phyloP scores from a whole-genome alignment of 352 stramenopile species.

The Aphanomyces stellatus region DNA sequence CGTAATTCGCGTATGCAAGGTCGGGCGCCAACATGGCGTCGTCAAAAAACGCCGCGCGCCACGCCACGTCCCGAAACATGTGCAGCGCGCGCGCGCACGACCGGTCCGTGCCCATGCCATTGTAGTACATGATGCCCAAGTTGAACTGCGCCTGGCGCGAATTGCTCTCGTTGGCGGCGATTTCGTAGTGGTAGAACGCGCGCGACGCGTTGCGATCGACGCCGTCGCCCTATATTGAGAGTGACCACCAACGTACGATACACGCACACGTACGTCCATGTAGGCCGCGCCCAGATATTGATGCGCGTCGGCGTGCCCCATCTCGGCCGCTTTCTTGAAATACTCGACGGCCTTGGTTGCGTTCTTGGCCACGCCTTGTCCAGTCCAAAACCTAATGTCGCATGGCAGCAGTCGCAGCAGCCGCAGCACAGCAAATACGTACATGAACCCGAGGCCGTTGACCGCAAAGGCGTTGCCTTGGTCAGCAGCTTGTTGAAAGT shows the following conservation, averaged over 20 bases:
- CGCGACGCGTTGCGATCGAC: conserved; percentile 35
- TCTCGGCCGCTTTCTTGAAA: conserved; percentile 46
- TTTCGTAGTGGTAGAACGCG: conserved; percentile 52
- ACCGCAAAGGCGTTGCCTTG: conserved; percentile 56
- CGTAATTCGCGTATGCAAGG: conserved; percentile 59
- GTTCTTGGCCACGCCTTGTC: conserved; percentile 46
- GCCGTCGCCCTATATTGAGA: conserved; percentile 27
- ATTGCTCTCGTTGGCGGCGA: conserved; percentile 33
- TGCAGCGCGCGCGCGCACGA: conserved; percentile 40
- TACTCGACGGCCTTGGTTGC: conserved; percentile 44
- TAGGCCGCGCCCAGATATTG: conserved; percentile 61
- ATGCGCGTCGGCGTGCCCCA: conserved; percentile 57
- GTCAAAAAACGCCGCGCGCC: conserved; percentile 39
- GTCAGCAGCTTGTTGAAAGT: conserved; percentile 43
- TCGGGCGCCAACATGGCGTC: conserved; percentile 51
- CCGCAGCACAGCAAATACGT: conserved; percentile 13
- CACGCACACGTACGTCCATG: conserved; percentile 25
- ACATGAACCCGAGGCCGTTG: conserved; percentile 54
- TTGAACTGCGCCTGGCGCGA: conserved; percentile 59
- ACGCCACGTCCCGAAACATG: conserved; percentile 55
- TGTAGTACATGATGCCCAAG: conserved; percentile 66
- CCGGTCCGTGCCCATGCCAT: conserved; percentile 36
- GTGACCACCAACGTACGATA: background rate
- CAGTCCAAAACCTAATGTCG: conserved; percentile 23
- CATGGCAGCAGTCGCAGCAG: background rate